Evolutionary conservation across 139 green algal genomes (phyloP).

Genomic region (Chlorella sp.): DNA sequence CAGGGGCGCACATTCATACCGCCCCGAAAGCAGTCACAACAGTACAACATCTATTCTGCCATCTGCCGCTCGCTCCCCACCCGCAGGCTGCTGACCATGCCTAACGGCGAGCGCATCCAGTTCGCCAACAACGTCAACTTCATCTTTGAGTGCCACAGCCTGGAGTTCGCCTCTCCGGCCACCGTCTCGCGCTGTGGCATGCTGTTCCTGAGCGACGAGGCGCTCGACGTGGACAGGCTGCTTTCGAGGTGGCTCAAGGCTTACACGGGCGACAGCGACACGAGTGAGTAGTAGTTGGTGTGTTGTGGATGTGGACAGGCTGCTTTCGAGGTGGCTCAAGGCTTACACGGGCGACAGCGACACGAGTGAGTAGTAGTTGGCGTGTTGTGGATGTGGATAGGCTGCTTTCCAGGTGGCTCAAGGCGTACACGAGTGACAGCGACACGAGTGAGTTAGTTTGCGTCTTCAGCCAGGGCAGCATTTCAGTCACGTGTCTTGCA

Average conservation of each 20-base stretch:
- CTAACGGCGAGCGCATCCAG: slow-evolving; percentile 80
- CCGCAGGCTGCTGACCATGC: slow-evolving; percentile 78
- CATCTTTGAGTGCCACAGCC: slow-evolving; percentile 78
- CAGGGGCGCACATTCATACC: no score
- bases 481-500: no score
- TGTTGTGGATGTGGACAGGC: slow-evolving; percentile 32
- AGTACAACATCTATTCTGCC: no score
- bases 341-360: slow-evolving; percentile 1
- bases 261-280: slow-evolving; percentile 1
- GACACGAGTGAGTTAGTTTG: not conserved
- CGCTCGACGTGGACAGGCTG: slow-evolving; percentile 40
- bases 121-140: slow-evolving; percentile 82
- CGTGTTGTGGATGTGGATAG: slow-evolving; percentile 30
- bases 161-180: slow-evolving; percentile 76
- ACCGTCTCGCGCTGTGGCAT: slow-evolving; percentile 68
- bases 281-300: not conserved
- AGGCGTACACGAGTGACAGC: not conserved
- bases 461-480: no score
- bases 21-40: no score
- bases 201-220: slow-evolving; percentile 63
- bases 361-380: not conserved
- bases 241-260: slow-evolving; percentile 40
- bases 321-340: slow-evolving; percentile 45
- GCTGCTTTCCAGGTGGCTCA: slow-evolving; percentile 46
- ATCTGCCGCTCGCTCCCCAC: no score